Base-by-base conservation (phyloP, 805 yeast species). In the Candida cerambycidarum region DNA sequence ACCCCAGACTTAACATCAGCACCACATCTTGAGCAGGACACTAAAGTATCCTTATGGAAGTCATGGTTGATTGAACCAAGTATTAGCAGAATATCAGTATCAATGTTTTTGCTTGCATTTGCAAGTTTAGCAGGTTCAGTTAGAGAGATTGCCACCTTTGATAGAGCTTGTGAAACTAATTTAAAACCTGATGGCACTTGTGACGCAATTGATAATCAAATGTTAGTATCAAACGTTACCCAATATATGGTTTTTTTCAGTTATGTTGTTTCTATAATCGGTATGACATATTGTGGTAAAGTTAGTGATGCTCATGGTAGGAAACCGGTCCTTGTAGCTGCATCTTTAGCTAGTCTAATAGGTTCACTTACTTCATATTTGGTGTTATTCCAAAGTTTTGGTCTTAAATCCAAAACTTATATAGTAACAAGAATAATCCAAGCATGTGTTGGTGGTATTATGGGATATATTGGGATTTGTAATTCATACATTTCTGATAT, bases 131-230 rank as follows among this genome's bases (percentile, higher is more conserved):
- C 44, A 11, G 40, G 4, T 2, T 27, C 44, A 7, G 37, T 30
- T n/a, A 29, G 13, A 25, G 44, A 41, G 24, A 19, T 30, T 11
- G 23, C 32, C 3, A 24, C 17, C 14, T 41, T 41, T 31, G 32
- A 35, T 15, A 35, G 44, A 31, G 44, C 44, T 29, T 41, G 44
- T 36, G 40, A 30, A 13, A 21, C 37, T 23, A 35, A 41, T 13
- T 28, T 21, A 24, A 23, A 25, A 4, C 27, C 25, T 12, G 37
- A 41, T 41, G 44, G 44, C 1, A 23, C 21, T 25, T 41, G 44
- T 36, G 33, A 30, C 24, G 6, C 39, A 5, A n/a, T 30, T n/a
- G 44, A 35, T 25, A 41, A 36, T 30, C 44, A 41, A 32, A 14
- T 41, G 2, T n/a, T 41, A 8, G 44, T 41, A 7, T 29, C 40